phyloP scores from a whole-genome alignment of 2,329 filamentous ascomycete genomes.

The Ophiocordyceps camponoti-floridani region DNA sequence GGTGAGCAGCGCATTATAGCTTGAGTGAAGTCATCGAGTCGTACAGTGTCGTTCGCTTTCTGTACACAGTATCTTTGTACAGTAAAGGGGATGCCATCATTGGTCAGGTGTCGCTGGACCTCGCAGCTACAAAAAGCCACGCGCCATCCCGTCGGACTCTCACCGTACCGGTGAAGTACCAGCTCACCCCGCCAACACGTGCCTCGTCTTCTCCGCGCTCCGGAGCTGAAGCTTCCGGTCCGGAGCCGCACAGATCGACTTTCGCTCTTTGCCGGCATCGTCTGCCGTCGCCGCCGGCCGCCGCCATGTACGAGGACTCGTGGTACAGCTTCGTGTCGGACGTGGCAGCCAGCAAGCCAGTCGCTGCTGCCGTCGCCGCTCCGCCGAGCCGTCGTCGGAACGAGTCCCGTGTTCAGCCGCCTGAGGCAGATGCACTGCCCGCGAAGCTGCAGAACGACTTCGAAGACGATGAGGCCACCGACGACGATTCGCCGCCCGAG shows the following conservation, averaged over 20 bases:
- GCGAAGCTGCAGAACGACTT: slow-evolving; percentile 37
- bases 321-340: slow-evolving; percentile 68
- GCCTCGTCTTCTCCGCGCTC: neutral
- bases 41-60: neutral
- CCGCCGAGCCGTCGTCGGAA: slow-evolving; percentile 38
- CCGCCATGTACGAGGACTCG: slow-evolving; percentile 61
- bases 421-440: slow-evolving; percentile 31
- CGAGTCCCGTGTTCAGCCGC: slow-evolving; percentile 50
- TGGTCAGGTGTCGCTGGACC: neutral
- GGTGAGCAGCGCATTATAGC: neutral
- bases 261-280: neutral
- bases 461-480: slow-evolving; percentile 34
- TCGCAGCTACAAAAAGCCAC: neutral
- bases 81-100: neutral
- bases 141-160: neutral
- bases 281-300: slow-evolving; percentile 1
- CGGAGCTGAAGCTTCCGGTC: neutral
- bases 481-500: slow-evolving; percentile 42
- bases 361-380: slow-evolving; percentile 10
- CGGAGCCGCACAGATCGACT: neutral
- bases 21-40: neutral
- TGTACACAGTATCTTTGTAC: neutral
- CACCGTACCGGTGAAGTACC: neutral
- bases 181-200: neutral
- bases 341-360: slow-evolving; percentile 30